These are phyloP conservation scores for Aspergillus novofumigatus DNA, from an alignment of 2,329 filamentous ascomycete species.

Conservation along the genomic window DNA sequence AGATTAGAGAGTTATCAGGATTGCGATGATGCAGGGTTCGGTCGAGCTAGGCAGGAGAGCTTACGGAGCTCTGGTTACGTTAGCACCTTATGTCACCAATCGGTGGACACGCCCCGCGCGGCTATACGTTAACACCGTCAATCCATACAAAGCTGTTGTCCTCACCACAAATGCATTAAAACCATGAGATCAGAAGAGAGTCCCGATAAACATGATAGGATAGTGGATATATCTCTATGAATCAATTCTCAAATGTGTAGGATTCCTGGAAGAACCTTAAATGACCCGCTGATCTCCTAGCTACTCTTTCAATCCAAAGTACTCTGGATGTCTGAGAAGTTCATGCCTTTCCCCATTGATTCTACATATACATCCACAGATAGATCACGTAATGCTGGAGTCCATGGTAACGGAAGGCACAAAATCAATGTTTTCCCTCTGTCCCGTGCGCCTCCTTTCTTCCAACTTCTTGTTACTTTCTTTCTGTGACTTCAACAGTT, in stretches of 20 bases:
- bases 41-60: conserved; percentile 32
- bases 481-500: conserved; percentile 42
- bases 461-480: conserved; percentile 31
- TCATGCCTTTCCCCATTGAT: not conserved
- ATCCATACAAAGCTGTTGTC: not conserved
- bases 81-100: conserved; percentile 11
- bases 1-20: not conserved
- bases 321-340: not conserved
- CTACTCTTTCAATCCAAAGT: not conserved
- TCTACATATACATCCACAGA: not conserved
- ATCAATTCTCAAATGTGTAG: too few species aligned
- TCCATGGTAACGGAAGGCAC: conserved; percentile 22
- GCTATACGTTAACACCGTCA: conserved; percentile 4
- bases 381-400: conserved; percentile 3
- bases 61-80: conserved; percentile 33
- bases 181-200: too few species aligned
- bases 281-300: not conserved
- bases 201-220: too few species aligned
- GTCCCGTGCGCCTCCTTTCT: conserved; percentile 29
- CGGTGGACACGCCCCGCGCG: conserved; percentile 7
- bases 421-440: conserved; percentile 39
- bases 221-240: too few species aligned
- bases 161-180: not conserved
- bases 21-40: conserved; percentile 5
- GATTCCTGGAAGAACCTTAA: too few species aligned